Evolutionary conservation across 2,329 filamentous ascomycete genomes (phyloP).

Genomic region (Alternaria sp.): DNA sequence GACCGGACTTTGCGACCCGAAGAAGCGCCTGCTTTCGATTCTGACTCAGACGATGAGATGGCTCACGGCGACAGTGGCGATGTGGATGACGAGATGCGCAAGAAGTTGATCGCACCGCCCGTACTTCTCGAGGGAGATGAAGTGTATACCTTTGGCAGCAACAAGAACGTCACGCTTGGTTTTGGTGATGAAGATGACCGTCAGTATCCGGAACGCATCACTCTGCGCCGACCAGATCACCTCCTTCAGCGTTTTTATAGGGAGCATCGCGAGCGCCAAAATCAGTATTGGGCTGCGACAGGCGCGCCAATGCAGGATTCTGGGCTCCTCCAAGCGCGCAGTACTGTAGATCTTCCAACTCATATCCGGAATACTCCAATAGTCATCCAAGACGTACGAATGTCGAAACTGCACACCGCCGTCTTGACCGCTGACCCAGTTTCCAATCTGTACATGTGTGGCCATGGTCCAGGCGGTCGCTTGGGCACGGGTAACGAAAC

Average conservation of each 20-base stretch:
- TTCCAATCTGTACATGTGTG: constrained; percentile 91
- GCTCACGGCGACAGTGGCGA: constrained; percentile 53
- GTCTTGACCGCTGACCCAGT: constrained; percentile 86
- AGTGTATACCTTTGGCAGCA: constrained; percentile 92
- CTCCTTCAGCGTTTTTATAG: constrained; percentile 76
- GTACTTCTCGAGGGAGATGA: constrained; percentile 73
- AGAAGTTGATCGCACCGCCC: constrained; percentile 35
- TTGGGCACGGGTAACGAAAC: constrained; percentile 89
- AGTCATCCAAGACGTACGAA: constrained; percentile 77
- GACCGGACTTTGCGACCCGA: constrained; percentile 67
- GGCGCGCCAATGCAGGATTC: constrained; percentile 37
- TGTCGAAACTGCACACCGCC: constrained; percentile 92
- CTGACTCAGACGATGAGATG: constrained; percentile 59
- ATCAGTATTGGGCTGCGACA: constrained; percentile 48
- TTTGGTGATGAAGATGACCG: constrained; percentile 96
- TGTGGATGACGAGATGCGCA: constrained; percentile 41
- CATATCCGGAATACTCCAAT: constrained; percentile 75
- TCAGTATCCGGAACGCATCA: constrained; percentile 87
- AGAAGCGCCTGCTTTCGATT: constrained; percentile 52
- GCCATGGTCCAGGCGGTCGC: constrained; percentile 87
- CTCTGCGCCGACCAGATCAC: constrained; percentile 76
- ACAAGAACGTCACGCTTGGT: constrained; percentile 90
- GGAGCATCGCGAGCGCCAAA: constrained; percentile 65
- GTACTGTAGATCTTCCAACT: constrained; percentile 69
- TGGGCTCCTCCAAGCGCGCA: constrained; percentile 36